A percentile compares a stretch with the other conserved stretches of the same genome.
phyloP scores from a whole-genome alignment of 2,329 filamentous ascomycete genomes.

The Metarhizium guizhouense region DNA sequence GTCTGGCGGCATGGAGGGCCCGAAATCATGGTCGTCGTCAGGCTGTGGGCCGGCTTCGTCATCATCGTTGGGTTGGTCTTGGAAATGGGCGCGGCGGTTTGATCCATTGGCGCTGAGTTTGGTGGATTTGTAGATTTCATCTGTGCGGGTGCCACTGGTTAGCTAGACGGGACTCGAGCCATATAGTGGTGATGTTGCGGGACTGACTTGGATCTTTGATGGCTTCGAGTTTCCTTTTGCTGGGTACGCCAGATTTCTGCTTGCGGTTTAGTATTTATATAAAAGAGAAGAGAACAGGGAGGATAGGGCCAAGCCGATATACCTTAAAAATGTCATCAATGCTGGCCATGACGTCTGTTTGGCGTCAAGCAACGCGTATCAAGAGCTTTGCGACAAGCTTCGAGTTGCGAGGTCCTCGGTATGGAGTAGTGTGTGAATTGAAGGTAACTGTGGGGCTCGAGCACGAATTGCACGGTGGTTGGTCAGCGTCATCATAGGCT shows the following conservation, averaged over 20 bases:
- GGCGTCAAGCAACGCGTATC: too few relatives aligned
- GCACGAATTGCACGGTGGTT: too few relatives aligned
- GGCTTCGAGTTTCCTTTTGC: conserved; percentile 56
- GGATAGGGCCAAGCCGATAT: background rate
- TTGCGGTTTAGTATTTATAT: background rate
- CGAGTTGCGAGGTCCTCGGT: too few relatives aligned
- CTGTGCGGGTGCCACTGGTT: conserved; percentile 24
- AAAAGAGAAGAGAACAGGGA: background rate
- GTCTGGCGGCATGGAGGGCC: conserved; percentile 36
- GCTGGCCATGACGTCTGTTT: conserved; percentile 35
- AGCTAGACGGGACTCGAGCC: background rate
- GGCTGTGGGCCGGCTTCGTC: conserved; percentile 42
- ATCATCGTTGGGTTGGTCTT: conserved; percentile 28
- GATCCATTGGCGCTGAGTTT: conserved; percentile 38
- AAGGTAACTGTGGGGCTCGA: too few relatives aligned
- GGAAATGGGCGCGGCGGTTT: conserved; percentile 36
- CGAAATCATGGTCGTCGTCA: conserved; percentile 40
- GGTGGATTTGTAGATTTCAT: conserved; percentile 55
- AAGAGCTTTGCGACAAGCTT: too few relatives aligned
- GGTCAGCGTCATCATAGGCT: too few relatives aligned
- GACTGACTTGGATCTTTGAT: conserved; percentile 52
- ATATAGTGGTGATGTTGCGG: background rate
- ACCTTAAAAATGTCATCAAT: conserved; percentile 53
- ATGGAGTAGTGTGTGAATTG: too few relatives aligned
- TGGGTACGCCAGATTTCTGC: conserved; percentile 35